A percentile compares a stretch with the other conserved stretches of the same genome.
Evolutionary conservation across 768 basidiomycete genomes (phyloP).

Genomic region (Trametes maxima): DNA sequence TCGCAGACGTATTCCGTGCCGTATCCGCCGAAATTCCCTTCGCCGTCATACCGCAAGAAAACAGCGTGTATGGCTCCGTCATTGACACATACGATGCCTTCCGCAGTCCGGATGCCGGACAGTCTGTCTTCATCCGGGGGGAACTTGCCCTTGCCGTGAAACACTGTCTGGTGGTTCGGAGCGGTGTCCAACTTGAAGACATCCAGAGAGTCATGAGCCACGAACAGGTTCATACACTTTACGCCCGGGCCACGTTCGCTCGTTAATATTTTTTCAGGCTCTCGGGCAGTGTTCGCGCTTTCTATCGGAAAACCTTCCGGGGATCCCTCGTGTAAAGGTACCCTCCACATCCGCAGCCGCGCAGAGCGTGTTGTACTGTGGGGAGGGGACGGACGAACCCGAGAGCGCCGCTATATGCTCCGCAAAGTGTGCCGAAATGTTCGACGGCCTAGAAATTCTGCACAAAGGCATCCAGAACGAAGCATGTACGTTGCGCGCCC

Average conservation of each 20-base stretch:
- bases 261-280: slow-evolving; percentile 46
- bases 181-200: slow-evolving; percentile 56
- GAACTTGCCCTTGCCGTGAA: slow-evolving; percentile 60
- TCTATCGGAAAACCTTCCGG: slow-evolving; percentile 54
- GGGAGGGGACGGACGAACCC: slow-evolving; percentile 44
- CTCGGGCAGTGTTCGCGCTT: slow-evolving; percentile 78
- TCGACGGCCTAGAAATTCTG: slow-evolving; percentile 63
- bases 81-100: slow-evolving; percentile 73
- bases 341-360: slow-evolving; percentile 78
- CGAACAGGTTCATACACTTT: slow-evolving; percentile 61
- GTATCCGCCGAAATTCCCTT: slow-evolving; percentile 49
- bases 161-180: slow-evolving; percentile 69
- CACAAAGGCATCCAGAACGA: slow-evolving; percentile 66
- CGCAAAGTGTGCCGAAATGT: slow-evolving; percentile 57
- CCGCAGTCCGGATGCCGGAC: slow-evolving; percentile 43
- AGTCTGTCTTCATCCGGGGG: slow-evolving; percentile 57
- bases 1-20: slow-evolving; percentile 60
- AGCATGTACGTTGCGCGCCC: slow-evolving; percentile 39
- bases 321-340: slow-evolving; percentile 54
- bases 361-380: slow-evolving; percentile 40
- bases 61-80: slow-evolving; percentile 73
- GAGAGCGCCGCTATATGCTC: slow-evolving; percentile 78
- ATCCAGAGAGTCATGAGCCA: slow-evolving; percentile 71
- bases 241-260: neutral
- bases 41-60: slow-evolving; percentile 81